Base-by-base conservation (phyloP, 2,329 filamentous ascomycete genomes). In the Spiromastix sp. region DNA sequence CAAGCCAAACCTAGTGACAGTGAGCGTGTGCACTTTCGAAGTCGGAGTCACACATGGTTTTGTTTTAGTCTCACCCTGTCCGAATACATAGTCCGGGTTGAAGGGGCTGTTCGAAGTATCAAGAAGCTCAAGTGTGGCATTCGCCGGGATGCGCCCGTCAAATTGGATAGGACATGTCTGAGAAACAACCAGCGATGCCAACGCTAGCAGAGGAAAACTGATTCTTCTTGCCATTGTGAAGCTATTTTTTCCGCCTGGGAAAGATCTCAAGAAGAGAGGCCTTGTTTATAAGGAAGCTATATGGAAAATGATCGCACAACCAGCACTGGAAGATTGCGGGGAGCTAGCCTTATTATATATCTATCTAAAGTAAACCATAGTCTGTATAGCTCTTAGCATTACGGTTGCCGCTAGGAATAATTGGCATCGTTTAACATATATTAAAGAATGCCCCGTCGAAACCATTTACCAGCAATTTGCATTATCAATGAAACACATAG, bases 21-120 rank as follows among this genome's bases (percentile, higher is more conserved):
- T 22, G 4, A n/a, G n/a, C n/a, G 27, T 43, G 25, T 42, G 41
- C 25, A 9, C 21, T 5, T n/a, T 2, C 11, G n/a, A 12, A 8
- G n/a, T 18, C 30, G n/a, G 6, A 15, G n/a, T 17, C 11, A 15
- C 3, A 2, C 9, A 3, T 8, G n/a, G 19, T 15, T 7, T 5
- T 31, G 16, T 8, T 3, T 4, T 19, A 29, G 5, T 24, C 50
- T 4, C 41, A 59, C 60, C 54, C 43, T 67, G 58, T 30, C 71
- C 72, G 45, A 72, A 65, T 35, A 74, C 68, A 46, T 63, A 72
- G 38, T 54, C 55, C 0, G 71, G 61, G 56, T 66, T 70, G 56
- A 67, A 77, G 18, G 69, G 55, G 39, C 57, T 62, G 32, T 52
- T 51, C 4, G 46, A 47, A 2, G 44, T 37, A 45, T 69, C 66